Evolutionary conservation across 192 early-diverging fungal species (phyloP).

Genomic region (Linnemannia exigua): DNA sequence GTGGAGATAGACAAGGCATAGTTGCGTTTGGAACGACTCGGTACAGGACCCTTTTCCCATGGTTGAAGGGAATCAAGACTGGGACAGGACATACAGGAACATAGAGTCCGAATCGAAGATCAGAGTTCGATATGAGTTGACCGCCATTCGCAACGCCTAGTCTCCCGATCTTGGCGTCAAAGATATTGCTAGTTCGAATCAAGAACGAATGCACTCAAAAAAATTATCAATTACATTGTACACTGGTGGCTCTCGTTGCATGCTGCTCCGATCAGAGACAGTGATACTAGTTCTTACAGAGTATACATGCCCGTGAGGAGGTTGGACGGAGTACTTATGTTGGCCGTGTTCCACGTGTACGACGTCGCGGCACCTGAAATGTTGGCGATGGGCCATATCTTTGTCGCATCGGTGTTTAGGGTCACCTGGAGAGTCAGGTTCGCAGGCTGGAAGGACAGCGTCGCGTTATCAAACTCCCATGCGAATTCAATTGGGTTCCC

Average conservation of each 20-base stretch:
- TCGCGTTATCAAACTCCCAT: slow-evolving; percentile 31
- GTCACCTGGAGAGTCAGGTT: slow-evolving; percentile 20
- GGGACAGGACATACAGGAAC: slow-evolving; percentile 15
- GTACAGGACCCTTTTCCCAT: background rate
- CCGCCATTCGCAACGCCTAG: slow-evolving; percentile 20
- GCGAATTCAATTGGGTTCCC: slow-evolving; percentile 13
- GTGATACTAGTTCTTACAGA: slow-evolving; percentile 10
- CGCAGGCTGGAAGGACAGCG: slow-evolving; percentile 11
- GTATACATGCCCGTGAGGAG: slow-evolving; percentile 30
- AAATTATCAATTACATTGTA: background rate
- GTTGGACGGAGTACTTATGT: background rate
- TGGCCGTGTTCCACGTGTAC: slow-evolving; percentile 18
- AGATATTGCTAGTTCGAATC: slow-evolving; percentile 21
- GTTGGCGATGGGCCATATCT: slow-evolving; percentile 29
- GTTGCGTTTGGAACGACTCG: background rate
- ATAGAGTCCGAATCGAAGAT: slow-evolving; percentile 34
- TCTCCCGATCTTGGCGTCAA: slow-evolving; percentile 23
- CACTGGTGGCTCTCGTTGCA: background rate
- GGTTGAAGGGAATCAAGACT: background rate
- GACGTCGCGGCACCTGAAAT: slow-evolving; percentile 22
- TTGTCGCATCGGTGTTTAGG: slow-evolving; percentile 6
- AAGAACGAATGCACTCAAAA: background rate
- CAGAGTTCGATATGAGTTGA: slow-evolving; percentile 20
- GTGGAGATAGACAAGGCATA: background rate
- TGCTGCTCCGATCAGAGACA: background rate